These are phyloP conservation scores for Neltuma alba DNA, from an alignment of 306 rosid genomes.

Conservation along the genomic window DNA sequence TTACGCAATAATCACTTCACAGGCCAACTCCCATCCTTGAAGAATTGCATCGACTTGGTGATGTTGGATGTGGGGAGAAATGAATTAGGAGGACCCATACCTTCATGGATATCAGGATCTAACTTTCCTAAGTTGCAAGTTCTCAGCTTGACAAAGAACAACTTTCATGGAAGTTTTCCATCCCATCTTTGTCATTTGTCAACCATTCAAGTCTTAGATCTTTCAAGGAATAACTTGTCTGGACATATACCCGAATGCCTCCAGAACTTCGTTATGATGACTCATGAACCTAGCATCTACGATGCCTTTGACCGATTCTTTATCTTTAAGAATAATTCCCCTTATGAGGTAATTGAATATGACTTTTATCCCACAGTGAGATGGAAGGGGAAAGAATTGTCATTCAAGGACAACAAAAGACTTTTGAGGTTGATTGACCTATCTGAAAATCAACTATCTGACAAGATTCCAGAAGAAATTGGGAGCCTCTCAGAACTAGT, in stretches of 20 bases:
- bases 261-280: background rate
- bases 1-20: no score
- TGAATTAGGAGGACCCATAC: no score
- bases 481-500: background rate
- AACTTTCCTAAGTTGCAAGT: no score
- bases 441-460: background rate
- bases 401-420: no score
- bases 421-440: constrained; percentile 2
- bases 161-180: no score
- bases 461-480: constrained; percentile 18
- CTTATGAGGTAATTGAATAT: rapidly evolving
- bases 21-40: no score
- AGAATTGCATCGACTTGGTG: no score
- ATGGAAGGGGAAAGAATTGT: background rate
- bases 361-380: background rate
- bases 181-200: background rate
- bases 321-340: background rate
- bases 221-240: background rate
- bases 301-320: background rate
- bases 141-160: no score
- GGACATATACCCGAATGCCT: background rate
- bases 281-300: background rate
- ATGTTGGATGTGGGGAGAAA: no score
- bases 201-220: background rate
- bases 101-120: no score